Evolutionary conservation across 176 grass and related monocot genomes (phyloP).

Genomic region (Alopecurus myosuroides): DNA sequence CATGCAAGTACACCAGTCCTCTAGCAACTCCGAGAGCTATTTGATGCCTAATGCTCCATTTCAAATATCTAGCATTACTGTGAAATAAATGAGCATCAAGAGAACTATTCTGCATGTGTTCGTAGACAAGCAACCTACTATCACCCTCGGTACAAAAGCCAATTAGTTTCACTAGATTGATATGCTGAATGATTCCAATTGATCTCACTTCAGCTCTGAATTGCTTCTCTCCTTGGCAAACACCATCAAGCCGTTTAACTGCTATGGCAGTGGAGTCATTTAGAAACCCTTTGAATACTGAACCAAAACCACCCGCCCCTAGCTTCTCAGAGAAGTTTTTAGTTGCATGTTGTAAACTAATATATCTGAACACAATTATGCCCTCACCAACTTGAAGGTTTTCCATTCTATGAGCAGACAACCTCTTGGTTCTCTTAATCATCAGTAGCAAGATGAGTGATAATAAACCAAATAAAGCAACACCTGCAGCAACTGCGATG

Average conservation of each 20-base stretch:
- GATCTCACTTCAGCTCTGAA: conserved; percentile 46
- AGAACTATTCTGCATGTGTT: conserved; percentile 56
- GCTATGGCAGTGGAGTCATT: conserved; percentile 37
- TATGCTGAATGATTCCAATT: conserved; percentile 51
- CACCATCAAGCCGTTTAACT: conserved; percentile 54
- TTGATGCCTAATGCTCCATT: conserved; percentile 41
- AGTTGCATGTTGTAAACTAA: conserved; percentile 39
- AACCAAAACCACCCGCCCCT: conserved; percentile 59
- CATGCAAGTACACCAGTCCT: conserved; percentile 8
- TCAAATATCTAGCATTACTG: not conserved
- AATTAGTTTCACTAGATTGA: conserved; percentile 51
- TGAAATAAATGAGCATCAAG: conserved; percentile 44
- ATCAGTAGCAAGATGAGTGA: conserved; percentile 4
- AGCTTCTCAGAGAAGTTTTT: conserved; percentile 56
- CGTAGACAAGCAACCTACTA: conserved; percentile 49
- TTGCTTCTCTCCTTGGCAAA: conserved; percentile 58
- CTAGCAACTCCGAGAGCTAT: conserved; percentile 6
- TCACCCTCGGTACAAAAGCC: conserved; percentile 50
- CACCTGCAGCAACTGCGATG: not conserved
- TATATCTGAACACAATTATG: conserved; percentile 30
- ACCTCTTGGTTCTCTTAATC: not conserved
- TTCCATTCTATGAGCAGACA: not conserved
- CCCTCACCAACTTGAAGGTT: conserved; percentile 18
- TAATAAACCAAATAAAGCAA: conserved; percentile 6
- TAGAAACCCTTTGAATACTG: conserved; percentile 56